Conservation (phyloP, 2,329 filamentous ascomycete genomes). For the Botrytis byssoidea region DNA sequence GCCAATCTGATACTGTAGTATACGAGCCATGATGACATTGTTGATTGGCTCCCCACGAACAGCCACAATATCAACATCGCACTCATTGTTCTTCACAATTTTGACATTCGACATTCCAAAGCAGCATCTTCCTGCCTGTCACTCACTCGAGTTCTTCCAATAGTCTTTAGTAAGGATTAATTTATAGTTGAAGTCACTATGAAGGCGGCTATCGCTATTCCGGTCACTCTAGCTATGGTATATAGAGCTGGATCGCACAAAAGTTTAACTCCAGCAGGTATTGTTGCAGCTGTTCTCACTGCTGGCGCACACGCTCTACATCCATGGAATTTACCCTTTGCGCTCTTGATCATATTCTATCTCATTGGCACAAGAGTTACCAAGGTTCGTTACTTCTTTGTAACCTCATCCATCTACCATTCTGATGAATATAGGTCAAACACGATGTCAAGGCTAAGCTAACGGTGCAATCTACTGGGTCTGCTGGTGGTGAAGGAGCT, state of each 20-base stretch:
- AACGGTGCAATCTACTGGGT: constrained; percentile 73
- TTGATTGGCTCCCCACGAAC: background rate
- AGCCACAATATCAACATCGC: background rate
- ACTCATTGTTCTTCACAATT: constrained; percentile 9
- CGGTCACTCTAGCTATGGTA: constrained; percentile 59
- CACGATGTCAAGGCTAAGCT: constrained; percentile 79
- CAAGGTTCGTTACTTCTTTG: constrained; percentile 56
- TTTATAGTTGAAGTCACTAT: constrained; percentile 41
- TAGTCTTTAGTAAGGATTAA: background rate
- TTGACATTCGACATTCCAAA: background rate
- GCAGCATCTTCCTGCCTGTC: background rate
- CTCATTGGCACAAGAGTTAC: constrained; percentile 80
- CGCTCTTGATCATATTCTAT: constrained; percentile 80
- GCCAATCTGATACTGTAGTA: background rate
- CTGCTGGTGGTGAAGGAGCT: constrained; percentile 74
- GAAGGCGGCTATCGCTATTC: constrained; percentile 57
- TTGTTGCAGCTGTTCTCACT: constrained; percentile 69
- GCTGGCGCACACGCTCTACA: constrained; percentile 83
- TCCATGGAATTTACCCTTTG: constrained; percentile 91
- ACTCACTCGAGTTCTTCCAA: background rate
- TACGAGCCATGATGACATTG: background rate
- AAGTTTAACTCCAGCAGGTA: constrained; percentile 74
- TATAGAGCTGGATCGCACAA: constrained; percentile 69
- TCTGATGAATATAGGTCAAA: constrained; percentile 62
- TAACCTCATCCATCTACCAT: background rate